phyloP scores from a whole-genome alignment of 2,329 filamentous ascomycete species.

The Cladorrhinum sp. region DNA sequence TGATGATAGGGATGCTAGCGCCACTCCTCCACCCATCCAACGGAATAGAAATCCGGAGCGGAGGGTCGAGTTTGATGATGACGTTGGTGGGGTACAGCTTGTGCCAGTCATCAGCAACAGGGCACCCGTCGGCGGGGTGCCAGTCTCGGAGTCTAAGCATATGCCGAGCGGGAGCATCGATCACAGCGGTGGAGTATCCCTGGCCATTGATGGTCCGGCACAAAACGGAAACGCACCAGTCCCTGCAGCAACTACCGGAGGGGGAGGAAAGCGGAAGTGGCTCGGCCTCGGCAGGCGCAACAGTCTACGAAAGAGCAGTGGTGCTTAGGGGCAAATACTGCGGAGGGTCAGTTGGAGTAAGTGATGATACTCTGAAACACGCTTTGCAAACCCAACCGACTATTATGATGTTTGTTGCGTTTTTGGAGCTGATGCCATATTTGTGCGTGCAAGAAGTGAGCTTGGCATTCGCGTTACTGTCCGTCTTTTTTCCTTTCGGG shows the following conservation, averaged over 20 bases:
- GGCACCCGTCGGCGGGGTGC: neutral
- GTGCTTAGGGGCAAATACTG: constrained; percentile 12
- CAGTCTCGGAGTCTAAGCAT: constrained; percentile 1
- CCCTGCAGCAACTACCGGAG: neutral
- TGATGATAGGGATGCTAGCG: constrained; percentile 43
- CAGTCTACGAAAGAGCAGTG: constrained; percentile 30
- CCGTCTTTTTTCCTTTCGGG: neutral
- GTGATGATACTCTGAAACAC: neutral
- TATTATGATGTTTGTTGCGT: neutral
- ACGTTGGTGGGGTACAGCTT: constrained; percentile 13
- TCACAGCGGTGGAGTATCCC: constrained; percentile 5
- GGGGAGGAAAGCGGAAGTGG: constrained; percentile 31
- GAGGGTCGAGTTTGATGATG: constrained; percentile 16
- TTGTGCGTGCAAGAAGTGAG: neutral
- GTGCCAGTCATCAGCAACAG: constrained; percentile 14
- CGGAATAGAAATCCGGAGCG: constrained; percentile 34
- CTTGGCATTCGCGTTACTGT: neutral
- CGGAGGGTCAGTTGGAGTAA: constrained; percentile 7
- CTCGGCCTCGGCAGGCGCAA: constrained; percentile 33
- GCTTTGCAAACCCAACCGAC: neutral
- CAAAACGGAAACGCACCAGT: neutral
- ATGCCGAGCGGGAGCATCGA: neutral
- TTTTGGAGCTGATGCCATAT: neutral
- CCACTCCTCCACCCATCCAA: constrained; percentile 56
- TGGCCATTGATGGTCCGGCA: neutral